Base-by-base conservation (phyloP, 192 early-diverging fungal species). In the Obelidium mucronatum region DNA sequence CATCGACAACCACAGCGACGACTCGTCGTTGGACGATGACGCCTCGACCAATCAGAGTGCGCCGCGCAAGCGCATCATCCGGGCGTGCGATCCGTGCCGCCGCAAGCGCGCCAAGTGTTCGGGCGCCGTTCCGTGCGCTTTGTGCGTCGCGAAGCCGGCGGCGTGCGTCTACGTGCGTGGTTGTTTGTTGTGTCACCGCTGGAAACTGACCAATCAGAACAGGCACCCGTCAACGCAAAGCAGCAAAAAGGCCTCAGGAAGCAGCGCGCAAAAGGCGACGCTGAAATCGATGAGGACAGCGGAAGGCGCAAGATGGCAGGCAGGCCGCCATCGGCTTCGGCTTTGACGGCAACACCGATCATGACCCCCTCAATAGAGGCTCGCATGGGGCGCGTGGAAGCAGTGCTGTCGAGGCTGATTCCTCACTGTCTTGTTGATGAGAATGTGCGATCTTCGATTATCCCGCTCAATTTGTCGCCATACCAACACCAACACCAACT, bases 51-150 rank as follows among this genome's bases (percentile, higher is more conserved):
- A n/a, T n/a, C n/a, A n/a, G n/a, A n/a, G n/a, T n/a, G n/a, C n/a
- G n/a, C n/a, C n/a, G n/a, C 40, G 67, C 42, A 64, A 61, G 35
- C 75, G 75, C 51, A 59, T 59, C 31, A 19, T 36, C 0, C 64
- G 65, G 8, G 75, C 75, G 2, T 77, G 75, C 55, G 75, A 77
- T 56, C 75, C 75, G 42, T 77, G 75, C 55, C 64, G 75, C 11
- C 17, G 30, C 24, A 68, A 70, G 40, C 28, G 67, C 31, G 59
- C 67, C 15, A 77, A 77, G 75, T 77, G 75, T 55, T 55, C 65
- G 26, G 75, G 75, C 4, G 66, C 71, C 17, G 22, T 22, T 31
- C 75, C 75, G 58, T 77, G 75, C 54, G 56, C 67, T 35, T 40
- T 54, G 35, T 77, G 75, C 42, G 35, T 31, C 13, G 24, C 24